These are phyloP conservation scores for Fusarium nelsonii DNA, from an alignment of 2,329 filamentous ascomycete genomes.

Conservation along the genomic window DNA sequence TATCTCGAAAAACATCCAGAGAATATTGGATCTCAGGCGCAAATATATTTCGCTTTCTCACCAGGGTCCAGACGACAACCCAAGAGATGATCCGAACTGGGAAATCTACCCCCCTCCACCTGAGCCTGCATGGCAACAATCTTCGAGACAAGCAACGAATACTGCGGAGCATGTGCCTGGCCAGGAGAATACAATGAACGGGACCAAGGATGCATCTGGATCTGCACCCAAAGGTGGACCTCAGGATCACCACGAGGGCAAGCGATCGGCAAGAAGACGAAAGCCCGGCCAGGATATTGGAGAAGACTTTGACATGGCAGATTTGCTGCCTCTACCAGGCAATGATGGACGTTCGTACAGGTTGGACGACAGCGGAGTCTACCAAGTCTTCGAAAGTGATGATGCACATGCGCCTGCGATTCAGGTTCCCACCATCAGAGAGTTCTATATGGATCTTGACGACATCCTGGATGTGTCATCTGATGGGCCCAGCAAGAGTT, in stretches of 20 bases:
- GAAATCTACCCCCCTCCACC: conserved; percentile 91
- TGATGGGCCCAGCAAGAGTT: conserved; percentile 95
- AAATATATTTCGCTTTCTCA: conserved; percentile 90
- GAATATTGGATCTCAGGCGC: conserved; percentile 86
- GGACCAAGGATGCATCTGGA: conserved; percentile 20
- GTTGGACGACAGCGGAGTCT: conserved; percentile 87
- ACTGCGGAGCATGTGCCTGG: conserved; percentile 35
- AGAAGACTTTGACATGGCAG: conserved; percentile 88
- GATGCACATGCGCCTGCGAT: conserved; percentile 77
- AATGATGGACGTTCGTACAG: conserved; percentile 79
- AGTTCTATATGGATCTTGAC: conserved; percentile 97
- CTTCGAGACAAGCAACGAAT: conserved; percentile 34
- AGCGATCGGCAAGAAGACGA: conserved; percentile 69
- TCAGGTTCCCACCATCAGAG: conserved; percentile 88
- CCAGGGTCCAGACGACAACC: conserved; percentile 86
- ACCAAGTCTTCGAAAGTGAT: conserved; percentile 86
- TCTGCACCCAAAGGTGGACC: conserved; percentile 18
- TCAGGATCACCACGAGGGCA: conserved; percentile 52
- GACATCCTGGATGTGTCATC: conserved; percentile 88
- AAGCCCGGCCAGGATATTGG: conserved; percentile 93
- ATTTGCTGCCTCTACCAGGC: conserved; percentile 79
- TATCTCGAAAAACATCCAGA: conserved; percentile 92
- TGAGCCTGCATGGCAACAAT: conserved; percentile 81
- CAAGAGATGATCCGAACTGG: conserved; percentile 86
- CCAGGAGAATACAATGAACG: conserved; percentile 37